Evolutionary conservation across 2,329 filamentous ascomycete genomes (phyloP), one percentile per base, ranked within the genome.

Genomic region (Keithomyces neogunnii): DNA sequence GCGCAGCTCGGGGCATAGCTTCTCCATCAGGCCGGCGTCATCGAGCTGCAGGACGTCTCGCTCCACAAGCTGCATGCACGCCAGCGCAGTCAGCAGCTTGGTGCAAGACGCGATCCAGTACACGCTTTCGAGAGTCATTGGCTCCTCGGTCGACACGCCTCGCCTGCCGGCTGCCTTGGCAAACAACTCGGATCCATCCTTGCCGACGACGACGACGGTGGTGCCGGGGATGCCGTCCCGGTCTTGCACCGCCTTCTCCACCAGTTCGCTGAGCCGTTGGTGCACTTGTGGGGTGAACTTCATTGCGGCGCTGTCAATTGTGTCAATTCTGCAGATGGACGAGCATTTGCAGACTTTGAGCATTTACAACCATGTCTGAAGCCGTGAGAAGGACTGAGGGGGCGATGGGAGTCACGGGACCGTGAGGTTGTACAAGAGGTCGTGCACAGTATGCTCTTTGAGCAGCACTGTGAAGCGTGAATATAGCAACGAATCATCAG

Each of bases 61-160:
- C 58, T 82, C 80, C 1, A 82, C 78, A 1, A 79, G 70, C 60
- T 82, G 78, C 75, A 83, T 79, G 45, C 68, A 72, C 1, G 77
- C 75, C 11, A 81, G 62, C 0, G 70, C 76, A 0, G 70, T 66
- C 10, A 82, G 64, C 67, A 80, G 69, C 63, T 82, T 82, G 13
- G 79, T 80, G 59, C 75, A 80, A 0, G 76, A 80, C 0, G 78
- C 78, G 4, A 82, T 68, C 76, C 75, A 81, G 60, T 84, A 86
- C 1, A 81, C 67, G 7, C 71, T 80, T 39, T 87, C 81, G 0
- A 81, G 64, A 0, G 74, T 74, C 76, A 87, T 81, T 3, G 74
- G 68, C 45, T 80, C 73, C 0, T 67, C 57, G 2, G 67, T 66
- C 0, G 47, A 64, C 4, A 70, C 45, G 0, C 77, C 78, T 3